Conservation (phyloP, 1,139 yeast species). For the Hansenula anomala region DNA sequence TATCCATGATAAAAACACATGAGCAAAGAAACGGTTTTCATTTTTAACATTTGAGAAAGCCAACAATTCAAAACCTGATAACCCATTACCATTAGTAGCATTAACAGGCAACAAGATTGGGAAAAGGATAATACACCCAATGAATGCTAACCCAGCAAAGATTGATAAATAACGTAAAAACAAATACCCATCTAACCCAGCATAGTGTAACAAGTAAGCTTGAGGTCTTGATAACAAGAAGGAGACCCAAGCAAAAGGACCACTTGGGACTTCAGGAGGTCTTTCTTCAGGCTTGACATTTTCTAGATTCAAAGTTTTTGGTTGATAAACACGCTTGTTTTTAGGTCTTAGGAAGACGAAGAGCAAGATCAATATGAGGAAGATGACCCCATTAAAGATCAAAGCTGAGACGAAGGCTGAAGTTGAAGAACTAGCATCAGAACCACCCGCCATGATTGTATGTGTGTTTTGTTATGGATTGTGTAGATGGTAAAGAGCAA, state of each 20-base stretch:
- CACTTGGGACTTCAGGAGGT: conserved; percentile 54
- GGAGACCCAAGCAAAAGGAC: conserved; percentile 53
- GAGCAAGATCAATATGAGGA: conserved; percentile 46
- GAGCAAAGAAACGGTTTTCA: conserved; percentile 62
- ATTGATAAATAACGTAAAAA: conserved; percentile 73
- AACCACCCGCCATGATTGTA: conserved; percentile 4
- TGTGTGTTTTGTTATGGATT: conserved; percentile 5
- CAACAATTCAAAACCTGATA: conserved; percentile 53
- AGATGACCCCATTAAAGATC: conserved; percentile 52
- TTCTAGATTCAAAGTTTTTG: conserved; percentile 57
- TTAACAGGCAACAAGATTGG: conserved; percentile 85
- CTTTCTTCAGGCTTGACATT: conserved; percentile 38
- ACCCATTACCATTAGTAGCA: conserved; percentile 68
- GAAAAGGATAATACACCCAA: conserved; percentile 64
- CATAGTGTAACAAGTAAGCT: conserved; percentile 65
- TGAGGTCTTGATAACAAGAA: conserved; percentile 52
- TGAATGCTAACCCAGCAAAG: conserved; percentile 49
- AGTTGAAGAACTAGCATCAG: conserved; percentile 31
- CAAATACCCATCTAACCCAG: conserved; percentile 87
- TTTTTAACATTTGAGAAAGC: conserved; percentile 60
- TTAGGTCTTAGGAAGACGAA: conserved; percentile 66
- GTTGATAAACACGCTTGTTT: conserved; percentile 74
- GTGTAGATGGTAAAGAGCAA: no score
- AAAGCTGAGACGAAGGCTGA: conserved; percentile 50
- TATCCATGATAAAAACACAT: conserved; percentile 66